Percentiles rank a stretch among this genome's conserved stretches.
These are phyloP conservation scores for Schizophyllum amplum DNA, from an alignment of 1,284 basidiomycete genomes.

Conservation along the genomic window DNA sequence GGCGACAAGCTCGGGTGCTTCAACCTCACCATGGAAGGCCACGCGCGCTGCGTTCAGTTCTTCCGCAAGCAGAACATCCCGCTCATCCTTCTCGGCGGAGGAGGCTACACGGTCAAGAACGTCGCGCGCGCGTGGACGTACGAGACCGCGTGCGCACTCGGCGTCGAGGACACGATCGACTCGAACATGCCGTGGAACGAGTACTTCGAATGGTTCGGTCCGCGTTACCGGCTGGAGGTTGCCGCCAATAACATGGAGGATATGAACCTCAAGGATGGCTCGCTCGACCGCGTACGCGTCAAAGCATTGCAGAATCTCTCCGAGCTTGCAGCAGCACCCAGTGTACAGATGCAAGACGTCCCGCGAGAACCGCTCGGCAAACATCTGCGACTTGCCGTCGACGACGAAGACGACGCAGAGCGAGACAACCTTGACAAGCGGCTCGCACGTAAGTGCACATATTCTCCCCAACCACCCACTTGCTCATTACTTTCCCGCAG, in stretches of 20 bases:
- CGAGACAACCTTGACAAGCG: conserved; percentile 55
- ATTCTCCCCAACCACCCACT: conserved; percentile 2
- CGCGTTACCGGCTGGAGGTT: conserved; percentile 90
- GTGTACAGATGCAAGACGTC: conserved; percentile 82
- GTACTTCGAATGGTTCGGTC: conserved; percentile 98
- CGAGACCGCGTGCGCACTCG: conserved; percentile 92
- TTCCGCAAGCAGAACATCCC: conserved; percentile 82
- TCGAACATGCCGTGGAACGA: conserved; percentile 90
- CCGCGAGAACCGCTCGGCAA: conserved; percentile 59
- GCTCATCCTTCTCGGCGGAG: conserved; percentile 88
- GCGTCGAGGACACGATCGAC: conserved; percentile 71
- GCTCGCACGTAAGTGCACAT: conserved; percentile 51
- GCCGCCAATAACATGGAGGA: conserved; percentile 92
- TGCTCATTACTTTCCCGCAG: conserved; percentile 23
- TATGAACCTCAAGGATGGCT: conserved; percentile 75
- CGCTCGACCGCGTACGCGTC: conserved; percentile 60
- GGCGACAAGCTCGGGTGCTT: conserved; percentile 97
- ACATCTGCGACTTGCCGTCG: conserved; percentile 37
- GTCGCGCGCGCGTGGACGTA: conserved; percentile 95
- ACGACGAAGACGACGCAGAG: conserved; percentile 37
- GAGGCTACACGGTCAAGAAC: conserved; percentile 96
- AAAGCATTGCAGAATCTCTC: conserved; percentile 76
- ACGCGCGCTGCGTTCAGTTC: conserved; percentile 87
- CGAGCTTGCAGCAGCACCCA: conserved; percentile 76
- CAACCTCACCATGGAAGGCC: conserved; percentile 92